Evolutionary conservation across 441 rosid genomes (phyloP), one percentile per base, ranked within the genome.

Genomic region (Theobroma grandiflorum): DNA sequence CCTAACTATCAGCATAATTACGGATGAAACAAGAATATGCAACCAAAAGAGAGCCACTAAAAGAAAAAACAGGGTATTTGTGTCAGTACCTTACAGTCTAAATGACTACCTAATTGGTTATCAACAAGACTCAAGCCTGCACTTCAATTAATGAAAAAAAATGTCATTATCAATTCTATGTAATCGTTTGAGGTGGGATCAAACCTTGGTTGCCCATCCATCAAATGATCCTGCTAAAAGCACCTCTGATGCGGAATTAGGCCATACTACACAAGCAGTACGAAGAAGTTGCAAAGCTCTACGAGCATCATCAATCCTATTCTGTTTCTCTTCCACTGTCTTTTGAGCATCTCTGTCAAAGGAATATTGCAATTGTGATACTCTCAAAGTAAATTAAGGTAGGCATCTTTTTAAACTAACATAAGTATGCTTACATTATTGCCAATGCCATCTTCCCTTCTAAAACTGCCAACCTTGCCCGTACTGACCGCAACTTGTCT

Each of bases 361-460:
- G 49, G 40, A 82, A 78, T 22, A 31, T 55, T 55, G 20, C 16
- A 65, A 58, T 47, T 47, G 70, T 70, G 75, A 31, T 52, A 55
- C 31, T 74, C 55, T 68, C 62, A 47, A 35, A 12, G 15, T 4
- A 52, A 64, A 45, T 63, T 62, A 58, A 14, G 35, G 33, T 45
- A 76, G 73, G 49, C 31, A 62, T 47, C 40, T 42, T 52, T 31
- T 65, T 33, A 20, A 67, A 66, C 42, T 33, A 75, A 67, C 38
- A 79, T 15, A 72, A 72, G 65, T 16, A 50, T 3, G 9, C 91
- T 70, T 85, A 96, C 99, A 83, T 86, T 81, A 90, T 84, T 43
- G 98, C 87, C 83, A 91, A 82, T 66, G 97, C 87, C 95, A 93
- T 94, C 86, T 93, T 94, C 80, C 98, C 98, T 86, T 96, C 98